phyloP scores from a whole-genome alignment of 2,329 filamentous ascomycete genomes.

The Microdochium paspali region DNA sequence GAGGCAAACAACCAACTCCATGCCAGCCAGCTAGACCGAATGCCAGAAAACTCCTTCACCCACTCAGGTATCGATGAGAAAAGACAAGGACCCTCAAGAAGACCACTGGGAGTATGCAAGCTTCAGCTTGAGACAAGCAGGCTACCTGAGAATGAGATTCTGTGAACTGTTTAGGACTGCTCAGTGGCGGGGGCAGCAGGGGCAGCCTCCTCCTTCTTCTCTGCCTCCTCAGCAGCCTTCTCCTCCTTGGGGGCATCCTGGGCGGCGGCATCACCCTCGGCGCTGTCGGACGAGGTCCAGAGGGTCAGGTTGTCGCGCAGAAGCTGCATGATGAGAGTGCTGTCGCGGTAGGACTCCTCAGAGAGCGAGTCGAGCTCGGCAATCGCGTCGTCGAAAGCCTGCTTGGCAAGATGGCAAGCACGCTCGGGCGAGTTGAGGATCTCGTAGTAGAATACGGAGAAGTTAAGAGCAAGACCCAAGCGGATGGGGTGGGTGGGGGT shows the following conservation, averaged over 20 bases:
- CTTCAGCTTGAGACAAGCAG: not conserved
- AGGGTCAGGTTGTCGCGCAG: conserved; percentile 71
- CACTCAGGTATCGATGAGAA: conserved; percentile 1
- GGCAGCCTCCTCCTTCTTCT: conserved; percentile 1
- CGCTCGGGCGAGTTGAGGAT: conserved; percentile 98
- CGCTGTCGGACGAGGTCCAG: conserved; percentile 65
- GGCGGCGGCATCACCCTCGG: conserved; percentile 45
- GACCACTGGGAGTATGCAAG: conserved; percentile 1
- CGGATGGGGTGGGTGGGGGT: conserved; percentile 89
- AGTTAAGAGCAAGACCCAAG: conserved; percentile 86
- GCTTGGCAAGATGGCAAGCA: conserved; percentile 95
- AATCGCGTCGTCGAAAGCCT: conserved; percentile 94
- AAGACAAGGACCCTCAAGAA: not conserved
- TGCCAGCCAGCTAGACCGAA: not conserved
- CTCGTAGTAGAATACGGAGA: conserved; percentile 99
- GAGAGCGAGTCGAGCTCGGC: conserved; percentile 40
- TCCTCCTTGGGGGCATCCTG: conserved; percentile 43
- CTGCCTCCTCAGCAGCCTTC: conserved; percentile 4
- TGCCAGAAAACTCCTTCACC: not conserved
- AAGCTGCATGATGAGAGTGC: conserved; percentile 75
- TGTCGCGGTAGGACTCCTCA: conserved; percentile 73
- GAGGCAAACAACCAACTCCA: conserved; percentile 1
- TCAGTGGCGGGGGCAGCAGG: conserved; percentile 27
- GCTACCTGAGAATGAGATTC: not conserved
- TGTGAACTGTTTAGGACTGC: conserved; percentile 10